Base-by-base conservation (phyloP, 2,329 filamentous ascomycete genomes). In the Aspergillus neoniger region DNA sequence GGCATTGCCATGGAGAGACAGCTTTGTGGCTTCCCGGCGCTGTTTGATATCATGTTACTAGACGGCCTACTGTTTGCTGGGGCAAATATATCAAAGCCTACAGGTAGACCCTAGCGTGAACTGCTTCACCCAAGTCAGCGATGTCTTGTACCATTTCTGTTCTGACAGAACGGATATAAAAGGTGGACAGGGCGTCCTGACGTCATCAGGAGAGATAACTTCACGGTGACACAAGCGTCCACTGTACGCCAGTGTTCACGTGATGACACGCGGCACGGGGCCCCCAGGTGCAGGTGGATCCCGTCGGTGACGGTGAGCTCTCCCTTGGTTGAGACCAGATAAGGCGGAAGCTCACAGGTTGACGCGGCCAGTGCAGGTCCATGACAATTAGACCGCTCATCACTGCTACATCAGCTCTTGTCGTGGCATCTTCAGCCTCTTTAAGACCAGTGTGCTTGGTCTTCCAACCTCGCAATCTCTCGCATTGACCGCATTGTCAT, bases 181-280 rank as follows among this genome's bases (percentile, higher is more conserved):
- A 36, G 32, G 12, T 36, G 32, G 12, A 36, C 12, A 36, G n/a
- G 19, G 41, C 19, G 19, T 44, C 41, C 50, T 63, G 62, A 64
- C 58, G 62, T 62, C 62, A 63, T 43, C 39, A 7, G 14, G 17
- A 19, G 23, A 43, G 23, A 30, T n/a, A 28, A 28, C 25, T 28
- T 1, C 25, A 8, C 6, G 2, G 17, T 55, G 3, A n/a, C 21
- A 49, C 47, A n/a, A 17, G 41, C 14, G 38, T 41, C 38, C 38
- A 36, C 12, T 36, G 32, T 36, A 36, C 17, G 17, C 17, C 41
- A 1, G 4, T 10, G n/a, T 15, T 64, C 63, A 64, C 63, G 63
- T 64, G 63, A 60, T 43, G 21, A 59, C 58, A 59, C 60, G 56
- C 62, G 56, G 61, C 53, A 55, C 53, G 53, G 53, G 53, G 36